Evolutionary conservation across 495 filamentous ascomycete genomes (phyloP).

Genomic region (Elaphomyces granulatus): DNA sequence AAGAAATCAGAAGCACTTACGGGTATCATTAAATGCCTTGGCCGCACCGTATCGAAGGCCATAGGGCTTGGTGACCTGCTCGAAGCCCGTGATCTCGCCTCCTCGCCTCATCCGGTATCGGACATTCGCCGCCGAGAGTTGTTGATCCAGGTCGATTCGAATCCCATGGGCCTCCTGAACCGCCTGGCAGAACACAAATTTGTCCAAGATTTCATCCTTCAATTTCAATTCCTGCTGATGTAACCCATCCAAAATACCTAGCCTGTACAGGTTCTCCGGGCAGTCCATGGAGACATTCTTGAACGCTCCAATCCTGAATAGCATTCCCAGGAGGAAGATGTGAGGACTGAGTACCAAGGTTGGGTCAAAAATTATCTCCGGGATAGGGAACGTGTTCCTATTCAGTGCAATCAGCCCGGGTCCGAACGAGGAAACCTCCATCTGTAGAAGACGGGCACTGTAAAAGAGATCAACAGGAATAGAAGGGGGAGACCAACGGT

Average conservation of each 20-base stretch:
- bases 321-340: slow-evolving; percentile 13
- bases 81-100: slow-evolving; percentile 15
- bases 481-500: slow-evolving; percentile 4
- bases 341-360: slow-evolving; percentile 16
- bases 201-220: slow-evolving; percentile 8
- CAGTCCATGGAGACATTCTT: slow-evolving; percentile 13
- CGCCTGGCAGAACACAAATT: slow-evolving; percentile 15
- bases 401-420: slow-evolving; percentile 3
- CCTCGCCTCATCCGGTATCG: slow-evolving; percentile 9
- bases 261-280: slow-evolving; percentile 10
- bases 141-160: slow-evolving; percentile 6
- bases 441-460: too few relatives aligned
- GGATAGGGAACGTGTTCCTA: slow-evolving; percentile 15
- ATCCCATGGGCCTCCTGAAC: too few relatives aligned
- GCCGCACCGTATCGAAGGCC: slow-evolving; percentile 6
- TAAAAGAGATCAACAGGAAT: too few relatives aligned
- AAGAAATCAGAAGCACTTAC: too few relatives aligned
- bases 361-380: slow-evolving; percentile 16
- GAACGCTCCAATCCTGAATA: slow-evolving; percentile 13
- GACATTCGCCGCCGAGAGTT: slow-evolving; percentile 8
- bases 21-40: slow-evolving; percentile 11
- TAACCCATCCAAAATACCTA: slow-evolving; percentile 8
- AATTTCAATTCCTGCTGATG: slow-evolving; percentile 12
- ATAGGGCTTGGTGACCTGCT: slow-evolving; percentile 10
- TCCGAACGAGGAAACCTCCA: too few relatives aligned